Percentiles rank a stretch among this genome's conserved stretches.
These are phyloP conservation scores for Jackrogersella multiformis DNA, from an alignment of 495 filamentous ascomycete genomes.

Conservation along the genomic window DNA sequence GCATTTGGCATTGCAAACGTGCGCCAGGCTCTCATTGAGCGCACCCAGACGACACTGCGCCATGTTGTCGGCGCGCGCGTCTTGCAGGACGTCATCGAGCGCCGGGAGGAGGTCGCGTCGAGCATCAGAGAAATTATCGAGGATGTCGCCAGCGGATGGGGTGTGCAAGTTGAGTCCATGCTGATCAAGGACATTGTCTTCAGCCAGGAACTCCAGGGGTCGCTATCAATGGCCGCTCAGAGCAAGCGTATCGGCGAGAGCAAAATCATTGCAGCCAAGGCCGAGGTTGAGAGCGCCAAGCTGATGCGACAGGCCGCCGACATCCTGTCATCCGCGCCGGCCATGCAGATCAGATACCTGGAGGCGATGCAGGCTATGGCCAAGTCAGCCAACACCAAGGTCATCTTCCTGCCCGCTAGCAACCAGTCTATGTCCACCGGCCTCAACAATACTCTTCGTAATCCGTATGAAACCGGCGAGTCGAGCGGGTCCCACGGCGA, in stretches of 20 bases:
- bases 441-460: constrained; percentile 48
- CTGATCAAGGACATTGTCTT: constrained; percentile 99
- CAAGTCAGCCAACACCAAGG: constrained; percentile 93
- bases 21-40: constrained; percentile 92
- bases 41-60: constrained; percentile 96
- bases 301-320: constrained; percentile 98
- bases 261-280: constrained; percentile 96
- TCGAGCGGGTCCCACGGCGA: constrained; percentile 55
- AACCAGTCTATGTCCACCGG: constrained; percentile 72
- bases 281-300: constrained; percentile 96
- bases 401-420: constrained; percentile 87
- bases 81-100: constrained; percentile 98
- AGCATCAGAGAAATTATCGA: constrained; percentile 98
- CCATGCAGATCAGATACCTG: constrained; percentile 98
- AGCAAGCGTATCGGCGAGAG: constrained; percentile 97
- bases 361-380: constrained; percentile 99
- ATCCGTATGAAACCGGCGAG: constrained; percentile 39
- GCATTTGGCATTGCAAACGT: constrained; percentile 98
- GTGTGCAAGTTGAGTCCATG: constrained; percentile 97
- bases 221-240: constrained; percentile 99
- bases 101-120: constrained; percentile 94
- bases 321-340: constrained; percentile 89
- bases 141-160: constrained; percentile 93
- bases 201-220: constrained; percentile 93
- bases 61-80: constrained; percentile 97